Conservation (phyloP, 1,284 basidiomycete genomes). For the Cryptococcus sp. region DNA sequence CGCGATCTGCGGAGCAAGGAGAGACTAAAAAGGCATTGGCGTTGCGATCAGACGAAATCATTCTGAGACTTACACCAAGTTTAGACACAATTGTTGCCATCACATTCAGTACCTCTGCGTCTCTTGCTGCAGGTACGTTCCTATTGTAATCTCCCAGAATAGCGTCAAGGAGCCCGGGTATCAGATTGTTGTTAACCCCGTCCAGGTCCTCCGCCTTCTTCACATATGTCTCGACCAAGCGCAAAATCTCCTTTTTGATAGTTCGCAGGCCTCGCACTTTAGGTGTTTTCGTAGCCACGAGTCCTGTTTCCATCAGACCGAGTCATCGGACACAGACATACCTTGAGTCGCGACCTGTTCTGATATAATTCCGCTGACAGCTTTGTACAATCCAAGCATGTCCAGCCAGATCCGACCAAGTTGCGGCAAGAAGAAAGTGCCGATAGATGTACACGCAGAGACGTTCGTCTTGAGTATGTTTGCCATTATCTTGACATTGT, state of each 20-base stretch:
- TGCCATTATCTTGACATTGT: constrained; percentile 95
- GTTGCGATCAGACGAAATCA: not conserved
- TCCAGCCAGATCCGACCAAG: constrained; percentile 95
- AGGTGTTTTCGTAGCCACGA: constrained; percentile 94
- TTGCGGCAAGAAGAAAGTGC: constrained; percentile 94
- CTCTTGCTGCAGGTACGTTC: constrained; percentile 88
- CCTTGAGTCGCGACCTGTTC: constrained; percentile 85
- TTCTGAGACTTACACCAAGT: constrained; percentile 63
- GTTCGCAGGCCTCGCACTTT: constrained; percentile 92
- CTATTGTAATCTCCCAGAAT: constrained; percentile 94
- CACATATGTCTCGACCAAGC: constrained; percentile 96
- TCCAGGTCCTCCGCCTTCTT: constrained; percentile 95
- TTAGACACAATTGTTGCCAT: constrained; percentile 94
- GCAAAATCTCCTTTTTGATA: constrained; percentile 98
- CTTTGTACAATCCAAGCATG: constrained; percentile 97
- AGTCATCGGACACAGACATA: constrained; percentile 39
- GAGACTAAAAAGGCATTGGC: constrained; percentile 50
- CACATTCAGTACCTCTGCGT: constrained; percentile 96
- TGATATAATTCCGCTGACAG: constrained; percentile 95
- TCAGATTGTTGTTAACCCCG: constrained; percentile 82
- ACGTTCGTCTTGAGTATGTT: constrained; percentile 99
- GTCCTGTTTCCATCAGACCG: constrained; percentile 51
- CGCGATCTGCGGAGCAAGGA: constrained; percentile 91
- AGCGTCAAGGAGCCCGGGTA: constrained; percentile 92
- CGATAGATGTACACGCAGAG: constrained; percentile 94